A percentile compares a stretch with the other conserved stretches of the same genome.
Evolutionary conservation across 306 rosid genomes (phyloP).

Genomic region (Inga oerstediana): DNA sequence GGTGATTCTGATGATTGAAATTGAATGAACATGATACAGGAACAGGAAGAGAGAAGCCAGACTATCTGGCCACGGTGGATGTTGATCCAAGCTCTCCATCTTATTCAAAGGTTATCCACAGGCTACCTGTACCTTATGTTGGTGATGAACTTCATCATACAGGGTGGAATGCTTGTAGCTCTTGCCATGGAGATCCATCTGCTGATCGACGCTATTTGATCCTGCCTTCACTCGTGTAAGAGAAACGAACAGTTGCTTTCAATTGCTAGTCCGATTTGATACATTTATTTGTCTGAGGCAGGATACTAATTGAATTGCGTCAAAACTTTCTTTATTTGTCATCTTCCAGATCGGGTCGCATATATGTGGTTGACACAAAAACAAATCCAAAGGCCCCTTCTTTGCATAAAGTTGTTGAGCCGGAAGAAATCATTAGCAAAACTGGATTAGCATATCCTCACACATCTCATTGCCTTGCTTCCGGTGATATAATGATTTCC

Average conservation of each 20-base stretch:
- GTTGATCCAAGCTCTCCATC: conserved; percentile 85
- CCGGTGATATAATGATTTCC: conserved; percentile 90
- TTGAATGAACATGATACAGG: conserved; percentile 47
- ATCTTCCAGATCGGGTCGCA: conserved; percentile 77
- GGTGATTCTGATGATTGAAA: not conserved
- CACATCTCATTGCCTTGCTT: conserved; percentile 96
- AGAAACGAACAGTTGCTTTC: not conserved
- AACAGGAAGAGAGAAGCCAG: conserved; percentile 88
- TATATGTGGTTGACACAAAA: conserved; percentile 79
- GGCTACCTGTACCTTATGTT: conserved; percentile 61
- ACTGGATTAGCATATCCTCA: conserved; percentile 95
- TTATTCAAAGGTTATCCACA: conserved; percentile 80
- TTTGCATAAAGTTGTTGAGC: conserved; percentile 80
- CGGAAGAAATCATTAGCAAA: conserved; percentile 63
- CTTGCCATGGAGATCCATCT: conserved; percentile 89
- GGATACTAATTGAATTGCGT: not conserved
- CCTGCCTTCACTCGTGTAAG: conserved; percentile 75
- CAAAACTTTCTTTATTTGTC: not conserved
- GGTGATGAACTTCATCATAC: conserved; percentile 93
- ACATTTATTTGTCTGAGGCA: not conserved
- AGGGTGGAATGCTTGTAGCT: conserved; percentile 97
- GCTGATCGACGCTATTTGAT: conserved; percentile 68
- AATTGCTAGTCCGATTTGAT: not conserved
- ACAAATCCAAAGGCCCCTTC: conserved; percentile 80
- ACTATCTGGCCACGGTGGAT: conserved; percentile 92